Evolutionary conservation across 2,329 filamentous ascomycete species (phyloP).

Genomic region (Pseudocercospora cruenta): DNA sequence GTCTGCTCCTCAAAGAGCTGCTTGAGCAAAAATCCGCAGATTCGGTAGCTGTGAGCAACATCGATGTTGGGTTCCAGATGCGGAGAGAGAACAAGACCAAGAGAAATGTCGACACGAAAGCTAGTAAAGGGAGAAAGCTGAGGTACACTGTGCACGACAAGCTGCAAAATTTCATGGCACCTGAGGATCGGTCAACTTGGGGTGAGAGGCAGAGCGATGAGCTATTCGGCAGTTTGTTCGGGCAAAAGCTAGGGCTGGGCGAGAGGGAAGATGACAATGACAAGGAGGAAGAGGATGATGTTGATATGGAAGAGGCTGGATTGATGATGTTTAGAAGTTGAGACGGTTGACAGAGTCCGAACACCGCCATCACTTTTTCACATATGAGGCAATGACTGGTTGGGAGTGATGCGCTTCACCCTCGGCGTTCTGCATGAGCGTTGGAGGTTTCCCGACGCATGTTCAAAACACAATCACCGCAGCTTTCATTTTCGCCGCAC

Average conservation of each 20-base stretch:
- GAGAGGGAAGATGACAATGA: slow-evolving; percentile 45
- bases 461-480: too few species aligned
- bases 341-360: too few species aligned
- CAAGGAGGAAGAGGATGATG: slow-evolving; percentile 37
- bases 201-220: slow-evolving; percentile 76
- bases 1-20: slow-evolving; percentile 86
- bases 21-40: slow-evolving; percentile 78
- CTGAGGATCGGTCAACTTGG: slow-evolving; percentile 81
- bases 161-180: slow-evolving; percentile 96
- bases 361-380: too few species aligned
- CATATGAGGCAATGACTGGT: too few species aligned
- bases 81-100: slow-evolving; percentile 80
- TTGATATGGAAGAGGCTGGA: slow-evolving; percentile 32
- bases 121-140: slow-evolving; percentile 93
- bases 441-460: too few species aligned
- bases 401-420: too few species aligned
- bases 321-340: slow-evolving; percentile 40
- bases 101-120: slow-evolving; percentile 86
- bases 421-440: too few species aligned
- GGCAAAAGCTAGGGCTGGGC: slow-evolving; percentile 47
- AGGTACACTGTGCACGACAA: slow-evolving; percentile 96
- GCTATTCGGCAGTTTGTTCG: slow-evolving; percentile 56
- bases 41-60: slow-evolving; percentile 46
- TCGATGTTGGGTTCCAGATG: slow-evolving; percentile 47
- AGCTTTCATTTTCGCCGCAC: too few species aligned